Evolutionary conservation across 2,329 filamentous ascomycete species (phyloP).

Genomic region (Scedosporium apiospermum): DNA sequence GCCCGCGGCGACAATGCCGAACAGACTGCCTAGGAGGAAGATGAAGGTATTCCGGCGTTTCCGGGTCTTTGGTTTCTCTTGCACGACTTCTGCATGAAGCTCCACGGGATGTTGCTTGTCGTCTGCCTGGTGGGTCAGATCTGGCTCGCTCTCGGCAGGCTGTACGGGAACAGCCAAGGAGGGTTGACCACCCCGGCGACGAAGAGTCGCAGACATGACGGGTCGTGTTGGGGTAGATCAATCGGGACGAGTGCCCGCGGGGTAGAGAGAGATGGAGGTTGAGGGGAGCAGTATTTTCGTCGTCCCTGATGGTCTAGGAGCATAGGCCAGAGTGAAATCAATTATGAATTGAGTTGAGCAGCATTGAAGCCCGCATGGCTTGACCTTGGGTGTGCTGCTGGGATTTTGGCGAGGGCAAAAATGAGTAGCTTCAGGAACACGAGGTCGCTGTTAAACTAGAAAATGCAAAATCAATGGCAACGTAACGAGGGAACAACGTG

Average conservation of each 20-base stretch:
- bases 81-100: slow-evolving; percentile 31
- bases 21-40: slow-evolving; percentile 81
- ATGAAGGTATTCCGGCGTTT: slow-evolving; percentile 75
- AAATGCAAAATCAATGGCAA: background rate
- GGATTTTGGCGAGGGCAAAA: background rate
- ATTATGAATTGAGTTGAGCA: no score
- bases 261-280: background rate
- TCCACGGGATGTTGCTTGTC: slow-evolving; percentile 9
- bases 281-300: background rate
- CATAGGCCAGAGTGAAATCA: no score
- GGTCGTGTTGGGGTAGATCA: background rate
- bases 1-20: slow-evolving; percentile 77
- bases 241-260: background rate
- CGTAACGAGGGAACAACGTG: background rate
- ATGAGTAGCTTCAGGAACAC: background rate
- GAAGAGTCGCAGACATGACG: slow-evolving; percentile 7
- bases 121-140: background rate
- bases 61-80: slow-evolving; percentile 38
- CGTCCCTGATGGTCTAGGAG: background rate
- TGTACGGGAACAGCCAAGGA: background rate
- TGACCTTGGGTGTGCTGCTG: background rate
- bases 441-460: background rate
- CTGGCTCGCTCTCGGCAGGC: slow-evolving; percentile 10
- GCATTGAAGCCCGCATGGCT: no score
- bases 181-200: slow-evolving; percentile 3